Evolutionary conservation across 257 asterid species (phyloP).

Genomic region (Striga asiatica): DNA sequence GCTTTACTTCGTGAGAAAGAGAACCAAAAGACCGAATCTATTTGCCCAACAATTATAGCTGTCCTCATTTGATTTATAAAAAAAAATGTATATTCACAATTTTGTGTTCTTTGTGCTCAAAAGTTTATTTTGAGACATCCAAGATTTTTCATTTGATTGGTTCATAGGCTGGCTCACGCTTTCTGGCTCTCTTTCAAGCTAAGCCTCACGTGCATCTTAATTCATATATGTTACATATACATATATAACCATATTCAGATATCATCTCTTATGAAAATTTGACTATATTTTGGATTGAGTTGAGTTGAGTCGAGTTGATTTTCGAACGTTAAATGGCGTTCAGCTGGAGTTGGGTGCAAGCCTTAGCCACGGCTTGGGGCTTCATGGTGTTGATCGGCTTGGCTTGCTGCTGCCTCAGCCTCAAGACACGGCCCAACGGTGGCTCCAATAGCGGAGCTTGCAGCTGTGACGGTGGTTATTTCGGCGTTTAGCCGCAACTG

Average conservation of each 20-base stretch:
- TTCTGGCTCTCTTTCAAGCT: not conserved
- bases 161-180: not conserved
- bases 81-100: no score
- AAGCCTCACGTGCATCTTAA: not conserved
- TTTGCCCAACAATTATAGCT: not conserved
- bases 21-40: not conserved
- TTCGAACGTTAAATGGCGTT: not conserved
- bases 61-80: not conserved
- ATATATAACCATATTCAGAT: no score
- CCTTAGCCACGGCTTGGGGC: conserved; percentile 15
- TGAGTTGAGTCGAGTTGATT: not conserved
- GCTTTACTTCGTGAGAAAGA: not conserved
- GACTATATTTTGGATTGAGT: not conserved
- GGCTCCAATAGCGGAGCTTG: not conserved
- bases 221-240: no score
- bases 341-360: conserved; percentile 13
- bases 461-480: conserved; percentile 16
- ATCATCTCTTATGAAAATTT: not conserved
- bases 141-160: not conserved
- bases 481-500: not conserved
- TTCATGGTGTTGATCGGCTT: conserved; percentile 19
- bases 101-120: no score
- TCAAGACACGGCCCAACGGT: conserved; percentile 3
- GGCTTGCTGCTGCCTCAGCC: conserved; percentile 20
- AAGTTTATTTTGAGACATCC: no score